Base-by-base conservation (phyloP, 2,329 filamentous ascomycete genomes). In the Phaeosphaeriaceae sp. region DNA sequence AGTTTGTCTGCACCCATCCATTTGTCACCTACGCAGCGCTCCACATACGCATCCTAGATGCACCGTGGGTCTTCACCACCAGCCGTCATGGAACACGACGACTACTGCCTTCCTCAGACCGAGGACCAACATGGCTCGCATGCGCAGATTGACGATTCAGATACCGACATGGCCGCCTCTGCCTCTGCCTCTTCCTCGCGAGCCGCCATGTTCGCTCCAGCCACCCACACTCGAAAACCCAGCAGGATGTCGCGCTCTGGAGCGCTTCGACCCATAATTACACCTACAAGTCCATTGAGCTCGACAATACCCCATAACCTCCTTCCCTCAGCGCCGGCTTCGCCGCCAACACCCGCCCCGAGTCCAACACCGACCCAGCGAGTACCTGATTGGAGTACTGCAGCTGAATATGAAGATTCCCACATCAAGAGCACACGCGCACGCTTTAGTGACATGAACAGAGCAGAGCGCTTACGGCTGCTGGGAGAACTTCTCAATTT, bases 401-500 rank as follows among this genome's bases (percentile, higher is more conserved):
- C 87, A 16, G 87, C 87, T 34, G 88, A 91, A 52, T 85, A 90
- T 66, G 90, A 97, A 71, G 90, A 96, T 68, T 84, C 88, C 58
- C 90, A 93, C 63, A 82, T 95, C 46, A 81, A 90, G 58, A 87
- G 92, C 67, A 86, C 94, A 49, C 84, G 90, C 52, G 83, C 87
- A 52, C 86, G 92, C 65, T 97, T 97, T 68, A 86, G 87, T 64
- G 85, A 87, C 46, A 87, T 91, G 72, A 88, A 86, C 49, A 84
- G 87, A 18, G 83, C 86, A 1, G 89, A 93, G 74, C 85, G 90
- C 48, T 89, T 92, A 64, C 84, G 89, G 32, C 84, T 96, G 64
- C 79, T 99, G 50, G 90, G 90, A 42, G 92, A 96, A 70, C 79
- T 99, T 48, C 79, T 99, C 58, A 96, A 96, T 67, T 83, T 96